A percentile compares a stretch with the other conserved stretches of the same genome.
These are phyloP conservation scores for Clonostachys chloroleuca DNA, from an alignment of 2,329 filamentous ascomycete genomes.

Conservation along the genomic window DNA sequence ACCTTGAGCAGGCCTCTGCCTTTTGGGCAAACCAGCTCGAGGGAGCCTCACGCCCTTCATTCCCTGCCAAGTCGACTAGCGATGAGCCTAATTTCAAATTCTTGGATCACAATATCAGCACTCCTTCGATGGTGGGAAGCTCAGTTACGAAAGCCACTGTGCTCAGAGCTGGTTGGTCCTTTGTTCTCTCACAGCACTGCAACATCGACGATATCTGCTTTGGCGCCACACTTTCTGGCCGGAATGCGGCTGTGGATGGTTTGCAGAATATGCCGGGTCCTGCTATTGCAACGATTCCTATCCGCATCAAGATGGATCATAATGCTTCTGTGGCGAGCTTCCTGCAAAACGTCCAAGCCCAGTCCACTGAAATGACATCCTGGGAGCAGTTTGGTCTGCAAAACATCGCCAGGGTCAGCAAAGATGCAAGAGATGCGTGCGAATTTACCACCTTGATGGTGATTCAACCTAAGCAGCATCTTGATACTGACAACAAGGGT, in stretches of 20 bases:
- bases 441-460: constrained; percentile 10
- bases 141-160: constrained; percentile 8
- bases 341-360: constrained; percentile 2
- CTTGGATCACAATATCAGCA: neutral
- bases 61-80: neutral
- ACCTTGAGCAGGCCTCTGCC: neutral
- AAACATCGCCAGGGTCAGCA: constrained; percentile 7
- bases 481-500: neutral
- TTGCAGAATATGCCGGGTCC: constrained; percentile 7
- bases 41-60: neutral
- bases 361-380: constrained; percentile 4
- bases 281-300: constrained; percentile 7
- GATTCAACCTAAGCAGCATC: constrained; percentile 2
- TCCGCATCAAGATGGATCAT: constrained; percentile 3
- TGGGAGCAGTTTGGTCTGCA: constrained; percentile 12
- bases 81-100: neutral
- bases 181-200: constrained; percentile 17
- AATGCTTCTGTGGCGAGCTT: constrained; percentile 4
- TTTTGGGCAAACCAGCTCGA: constrained; percentile 8
- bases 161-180: constrained; percentile 2
- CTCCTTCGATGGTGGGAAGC: neutral
- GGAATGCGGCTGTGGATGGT: constrained; percentile 7
- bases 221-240: constrained; percentile 10
- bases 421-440: constrained; percentile 4
- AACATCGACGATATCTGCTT: constrained; percentile 18